Evolutionary conservation across 169 alveolate species (phyloP), one percentile per base, ranked within the genome.

Genomic region (Theileria equi): DNA sequence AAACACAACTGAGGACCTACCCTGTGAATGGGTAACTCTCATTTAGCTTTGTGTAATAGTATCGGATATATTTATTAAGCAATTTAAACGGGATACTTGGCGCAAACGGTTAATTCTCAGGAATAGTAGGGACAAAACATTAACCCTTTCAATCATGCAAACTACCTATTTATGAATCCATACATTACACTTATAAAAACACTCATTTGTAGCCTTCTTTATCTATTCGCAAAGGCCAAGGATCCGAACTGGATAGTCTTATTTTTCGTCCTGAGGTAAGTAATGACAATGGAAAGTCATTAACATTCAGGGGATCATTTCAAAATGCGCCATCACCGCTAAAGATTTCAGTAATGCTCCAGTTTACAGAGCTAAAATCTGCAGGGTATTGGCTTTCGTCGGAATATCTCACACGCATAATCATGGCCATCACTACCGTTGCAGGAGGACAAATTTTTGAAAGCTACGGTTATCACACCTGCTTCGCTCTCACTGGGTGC

Each of bases 381-480:
- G 60, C 69, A 40, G 64, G 80, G n/a, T 74, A 55, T 53, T 74
- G 84, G 84, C 35, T 74, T 13, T 62, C 84, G 26, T 64, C 84
- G 7, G 79, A 74, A 6, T 64, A 74, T 35, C 21, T 65, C 13
- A 34, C 62, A 28, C 44, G 80, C 25, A 63, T 74, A 21, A 58
- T 74, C 40, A 40, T 64, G 41, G 66, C 66, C 25, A 58, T 52
- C 2, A 52, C 73, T 5, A 66, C 81, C 8, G 35, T 74, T 0
- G 36, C 66, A 13, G 84, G 84, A 17, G 84, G 84, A 13, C 59
- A 57, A 10, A 50, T 74, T 21, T 25, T 45, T 21, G 31, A 49
- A 17, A 19, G 31, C 11, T 62, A 43, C 11, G 84, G 84, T 5
- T 44, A 48, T 48, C 66, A 74, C 34, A 35, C 31, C 61, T 74